A percentile compares a stretch with the other conserved stretches of the same genome.
These are phyloP conservation scores for Diaporthe ampelina DNA, from an alignment of 2,329 filamentous ascomycete genomes.

Conservation along the genomic window DNA sequence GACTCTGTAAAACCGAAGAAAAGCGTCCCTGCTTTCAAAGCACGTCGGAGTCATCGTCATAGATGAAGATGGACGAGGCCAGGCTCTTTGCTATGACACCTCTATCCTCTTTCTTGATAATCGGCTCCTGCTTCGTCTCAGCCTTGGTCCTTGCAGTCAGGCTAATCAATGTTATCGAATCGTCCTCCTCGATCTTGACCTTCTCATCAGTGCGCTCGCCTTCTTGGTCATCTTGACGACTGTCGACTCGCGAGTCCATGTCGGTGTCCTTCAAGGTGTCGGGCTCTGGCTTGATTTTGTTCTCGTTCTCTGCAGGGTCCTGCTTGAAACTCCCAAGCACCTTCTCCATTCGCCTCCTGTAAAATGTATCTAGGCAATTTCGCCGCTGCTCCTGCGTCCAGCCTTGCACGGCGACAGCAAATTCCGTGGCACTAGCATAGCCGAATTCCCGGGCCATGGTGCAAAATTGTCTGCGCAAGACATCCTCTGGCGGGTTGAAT, in stretches of 20 bases:
- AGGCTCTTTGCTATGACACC: slow-evolving; percentile 2
- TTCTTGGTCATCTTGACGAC: background rate
- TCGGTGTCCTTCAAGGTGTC: slow-evolving; percentile 33
- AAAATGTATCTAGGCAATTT: slow-evolving; percentile 85
- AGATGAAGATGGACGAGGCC: slow-evolving; percentile 39
- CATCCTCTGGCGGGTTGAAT: slow-evolving; percentile 81
- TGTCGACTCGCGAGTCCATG: slow-evolving; percentile 22
- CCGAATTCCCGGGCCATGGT: slow-evolving; percentile 87
- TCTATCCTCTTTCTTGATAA: slow-evolving; percentile 7
- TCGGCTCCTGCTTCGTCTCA: slow-evolving; percentile 11
- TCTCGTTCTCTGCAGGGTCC: slow-evolving; percentile 41
- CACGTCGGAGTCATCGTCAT: slow-evolving; percentile 39
- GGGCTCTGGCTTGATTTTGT: slow-evolving; percentile 35
- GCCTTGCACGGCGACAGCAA: slow-evolving; percentile 89
- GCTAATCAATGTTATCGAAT: background rate
- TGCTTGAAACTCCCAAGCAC: slow-evolving; percentile 51
- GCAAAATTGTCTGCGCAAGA: slow-evolving; percentile 88
- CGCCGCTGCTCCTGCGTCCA: slow-evolving; percentile 89
- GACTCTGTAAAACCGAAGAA: background rate
- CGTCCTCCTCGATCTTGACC: slow-evolving; percentile 46
- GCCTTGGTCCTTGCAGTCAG: background rate
- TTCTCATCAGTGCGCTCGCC: background rate
- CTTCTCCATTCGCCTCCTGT: slow-evolving; percentile 73
- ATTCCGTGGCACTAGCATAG: slow-evolving; percentile 82
- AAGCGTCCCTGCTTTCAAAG: slow-evolving; percentile 29